Evolutionary conservation across 1,284 basidiomycete genomes (phyloP).

Genomic region (Mrakiaceae sp.): DNA sequence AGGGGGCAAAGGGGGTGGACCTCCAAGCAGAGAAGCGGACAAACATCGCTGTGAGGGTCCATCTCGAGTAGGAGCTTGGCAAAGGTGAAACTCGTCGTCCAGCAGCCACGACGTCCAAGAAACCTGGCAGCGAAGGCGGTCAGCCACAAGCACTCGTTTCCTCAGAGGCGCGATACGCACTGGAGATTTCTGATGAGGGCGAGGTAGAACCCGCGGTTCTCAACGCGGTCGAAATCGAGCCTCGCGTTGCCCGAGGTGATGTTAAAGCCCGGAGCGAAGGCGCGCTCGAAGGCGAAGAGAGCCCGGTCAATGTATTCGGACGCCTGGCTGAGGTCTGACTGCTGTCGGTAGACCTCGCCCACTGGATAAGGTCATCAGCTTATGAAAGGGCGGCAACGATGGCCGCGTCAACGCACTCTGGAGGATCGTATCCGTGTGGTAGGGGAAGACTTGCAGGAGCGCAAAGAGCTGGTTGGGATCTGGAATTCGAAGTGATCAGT

Average conservation of each 20-base stretch:
- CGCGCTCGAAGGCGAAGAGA: conserved; percentile 76
- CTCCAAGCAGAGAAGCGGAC: conserved; percentile 7
- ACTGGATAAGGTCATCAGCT: neutral
- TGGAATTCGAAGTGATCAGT: conserved; percentile 14
- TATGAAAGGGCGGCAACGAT: neutral
- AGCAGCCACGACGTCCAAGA: conserved; percentile 71
- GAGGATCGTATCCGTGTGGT: conserved; percentile 82
- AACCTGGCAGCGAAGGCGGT: conserved; percentile 41
- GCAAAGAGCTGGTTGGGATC: conserved; percentile 40
- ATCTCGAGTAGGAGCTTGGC: conserved; percentile 66
- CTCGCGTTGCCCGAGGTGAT: conserved; percentile 66
- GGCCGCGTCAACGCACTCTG: conserved; percentile 50
- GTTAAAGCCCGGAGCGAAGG: conserved; percentile 70
- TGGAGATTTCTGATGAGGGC: conserved; percentile 24
- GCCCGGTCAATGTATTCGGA: conserved; percentile 77
- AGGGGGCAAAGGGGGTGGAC: neutral
- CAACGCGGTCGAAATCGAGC: conserved; percentile 72
- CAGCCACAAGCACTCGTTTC: conserved; percentile 15
- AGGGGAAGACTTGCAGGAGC: conserved; percentile 43
- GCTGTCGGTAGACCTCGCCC: conserved; percentile 60
- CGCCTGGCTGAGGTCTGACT: conserved; percentile 67
- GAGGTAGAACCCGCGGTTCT: conserved; percentile 75
- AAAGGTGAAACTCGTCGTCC: conserved; percentile 79
- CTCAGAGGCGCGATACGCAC: conserved; percentile 1
- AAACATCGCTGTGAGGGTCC: conserved; percentile 48